Evolutionary conservation across 2,329 filamentous ascomycete species (phyloP), one percentile per base, ranked within the genome.

Genomic region (Lasiodiplodia sp.): DNA sequence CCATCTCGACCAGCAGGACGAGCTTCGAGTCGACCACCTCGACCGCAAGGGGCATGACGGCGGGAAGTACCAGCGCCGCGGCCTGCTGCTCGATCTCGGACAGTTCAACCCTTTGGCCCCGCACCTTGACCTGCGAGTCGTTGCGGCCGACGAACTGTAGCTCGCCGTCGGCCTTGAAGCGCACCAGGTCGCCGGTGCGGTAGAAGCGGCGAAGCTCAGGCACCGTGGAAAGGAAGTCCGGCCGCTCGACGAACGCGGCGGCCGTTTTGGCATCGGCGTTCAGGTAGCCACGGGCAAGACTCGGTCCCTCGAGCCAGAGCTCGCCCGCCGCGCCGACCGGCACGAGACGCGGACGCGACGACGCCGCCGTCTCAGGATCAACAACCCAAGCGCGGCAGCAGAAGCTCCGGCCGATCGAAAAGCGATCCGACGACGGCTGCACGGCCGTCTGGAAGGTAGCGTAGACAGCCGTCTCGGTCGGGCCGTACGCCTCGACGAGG

Each of bases 111-210:
- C 80, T 77, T 67, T 79, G 77, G 7, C 80, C 80, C 10, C 79
- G 78, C 53, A 82, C 73, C 65, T 73, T 73, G 66, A 91, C 86
- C 76, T 90, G 89, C 47, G 72, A 70, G 73, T 92, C 90, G 71
- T 88, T 89, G 63, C 90, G 84, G n/a, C 89, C 88, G 51, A 89
- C 80, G 70, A 88, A 89, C 11, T 84, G 77, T 47, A 90, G 83
- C 3, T 31, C 7, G 1, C 85, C 84, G 64, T 89, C 84, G 0
- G 49, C 7, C 18, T 57, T 56, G 51, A 28, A 57, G 21, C 52
- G 11, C 2, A 55, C 64, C 3, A 66, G 52, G 37, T 66, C 64
- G 31, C 64, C 64, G 4, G 64, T 66, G 14, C 51, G 47, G 52
- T 66, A 66, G 38, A 56, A 79, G 1, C 89, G 87, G 1, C 94